Conservation (phyloP, 2,329 filamentous ascomycete species). For the Beauveria scarabaeidicola region DNA sequence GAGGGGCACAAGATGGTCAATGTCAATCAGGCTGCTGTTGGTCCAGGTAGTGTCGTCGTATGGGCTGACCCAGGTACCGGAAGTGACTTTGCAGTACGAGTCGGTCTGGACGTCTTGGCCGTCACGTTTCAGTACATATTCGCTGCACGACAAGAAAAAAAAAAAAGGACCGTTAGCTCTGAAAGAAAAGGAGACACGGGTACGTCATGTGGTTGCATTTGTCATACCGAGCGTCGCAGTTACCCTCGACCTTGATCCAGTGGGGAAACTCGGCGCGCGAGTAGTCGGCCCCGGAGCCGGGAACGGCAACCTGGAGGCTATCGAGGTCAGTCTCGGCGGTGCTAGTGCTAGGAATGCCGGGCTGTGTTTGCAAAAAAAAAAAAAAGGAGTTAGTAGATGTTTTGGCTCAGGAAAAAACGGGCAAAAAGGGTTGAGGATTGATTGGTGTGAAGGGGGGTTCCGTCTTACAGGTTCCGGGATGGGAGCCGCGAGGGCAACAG, state of each 20-base stretch:
- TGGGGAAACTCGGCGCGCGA: slow-evolving; percentile 60
- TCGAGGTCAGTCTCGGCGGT: slow-evolving; percentile 50
- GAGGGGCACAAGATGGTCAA: slow-evolving; percentile 76
- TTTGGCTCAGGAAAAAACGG: background rate
- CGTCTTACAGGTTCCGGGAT: slow-evolving; percentile 21
- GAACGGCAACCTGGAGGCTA: slow-evolving; percentile 47
- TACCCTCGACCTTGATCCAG: slow-evolving; percentile 57
- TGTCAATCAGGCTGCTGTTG: slow-evolving; percentile 61
- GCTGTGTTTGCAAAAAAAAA: slow-evolving; percentile 28
- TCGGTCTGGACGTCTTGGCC: slow-evolving; percentile 53
- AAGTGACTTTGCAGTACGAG: slow-evolving; percentile 52
- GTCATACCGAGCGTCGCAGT: slow-evolving; percentile 57
- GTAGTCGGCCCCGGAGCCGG: slow-evolving; percentile 49
- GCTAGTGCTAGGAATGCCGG: slow-evolving; percentile 53
- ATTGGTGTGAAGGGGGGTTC: background rate
- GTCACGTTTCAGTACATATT: slow-evolving; percentile 66
- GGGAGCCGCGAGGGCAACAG: slow-evolving; percentile 17
- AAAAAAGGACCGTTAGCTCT: background rate
- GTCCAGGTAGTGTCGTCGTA: slow-evolving; percentile 70
- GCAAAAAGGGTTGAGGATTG: background rate
- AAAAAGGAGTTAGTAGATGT: background rate
- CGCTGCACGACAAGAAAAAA: slow-evolving; percentile 27
- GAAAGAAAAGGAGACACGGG: background rate
- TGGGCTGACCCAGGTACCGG: slow-evolving; percentile 61
- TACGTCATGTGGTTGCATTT: background rate